Conservation (phyloP, 345 rosid species). For the Psidium guajava region DNA sequence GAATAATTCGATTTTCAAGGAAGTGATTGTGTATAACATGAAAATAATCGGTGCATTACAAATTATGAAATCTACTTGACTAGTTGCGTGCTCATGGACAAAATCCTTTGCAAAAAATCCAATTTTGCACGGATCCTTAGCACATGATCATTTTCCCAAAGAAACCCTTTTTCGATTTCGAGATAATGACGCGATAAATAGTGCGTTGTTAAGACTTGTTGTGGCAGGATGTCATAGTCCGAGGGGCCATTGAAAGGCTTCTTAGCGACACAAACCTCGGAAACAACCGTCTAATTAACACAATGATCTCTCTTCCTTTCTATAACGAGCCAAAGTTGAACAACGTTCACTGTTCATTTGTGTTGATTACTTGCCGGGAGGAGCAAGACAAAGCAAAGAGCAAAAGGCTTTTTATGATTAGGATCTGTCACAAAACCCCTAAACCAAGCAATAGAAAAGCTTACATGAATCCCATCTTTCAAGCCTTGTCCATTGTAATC, state of each 20-base stretch:
- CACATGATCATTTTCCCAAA: background rate
- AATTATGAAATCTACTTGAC: background rate
- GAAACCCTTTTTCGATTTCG: background rate
- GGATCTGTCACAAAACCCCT: background rate
- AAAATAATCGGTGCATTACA: no score
- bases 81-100: background rate
- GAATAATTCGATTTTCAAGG: background rate
- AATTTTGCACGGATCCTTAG: background rate
- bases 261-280: background rate
- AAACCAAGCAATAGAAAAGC: background rate
- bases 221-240: background rate
- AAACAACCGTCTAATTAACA: background rate
- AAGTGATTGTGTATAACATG: background rate
- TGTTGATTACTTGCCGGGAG: background rate
- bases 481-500: background rate
- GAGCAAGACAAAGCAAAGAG: background rate
- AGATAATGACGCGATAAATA: background rate
- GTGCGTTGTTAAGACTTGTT: background rate
- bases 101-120: background rate
- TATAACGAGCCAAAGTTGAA: background rate
- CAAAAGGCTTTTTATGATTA: background rate
- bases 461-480: background rate
- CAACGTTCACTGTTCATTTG: background rate
- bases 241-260: background rate
- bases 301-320: background rate